These are phyloP conservation scores for Petasospora rhodanensis DNA, from an alignment of 1,139 yeast genomes.

Conservation along the genomic window DNA sequence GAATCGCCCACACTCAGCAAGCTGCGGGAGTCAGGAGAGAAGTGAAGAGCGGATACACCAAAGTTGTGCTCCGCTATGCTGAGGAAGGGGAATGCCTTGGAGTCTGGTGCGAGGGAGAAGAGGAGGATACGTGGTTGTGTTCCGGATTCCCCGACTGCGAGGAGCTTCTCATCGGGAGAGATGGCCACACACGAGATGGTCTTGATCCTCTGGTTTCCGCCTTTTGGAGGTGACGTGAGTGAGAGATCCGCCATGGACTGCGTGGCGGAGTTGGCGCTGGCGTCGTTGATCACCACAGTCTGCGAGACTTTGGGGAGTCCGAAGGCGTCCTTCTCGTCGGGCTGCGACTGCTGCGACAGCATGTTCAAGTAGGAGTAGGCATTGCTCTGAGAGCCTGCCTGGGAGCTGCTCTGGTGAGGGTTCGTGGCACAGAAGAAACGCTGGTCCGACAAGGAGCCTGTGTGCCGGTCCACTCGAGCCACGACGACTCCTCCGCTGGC, in stretches of 20 bases:
- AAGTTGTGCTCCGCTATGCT: conserved; percentile 57
- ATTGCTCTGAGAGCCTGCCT: conserved; percentile 3
- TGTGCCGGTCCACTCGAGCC: conserved; percentile 28
- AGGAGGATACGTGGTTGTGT: conserved; percentile 59
- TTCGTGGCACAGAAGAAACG: conserved; percentile 51
- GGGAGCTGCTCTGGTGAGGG: conserved; percentile 5
- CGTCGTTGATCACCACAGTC: conserved; percentile 10
- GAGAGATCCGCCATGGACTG: conserved; percentile 11
- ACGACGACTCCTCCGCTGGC: conserved; percentile 71
- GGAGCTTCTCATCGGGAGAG: conserved; percentile 45
- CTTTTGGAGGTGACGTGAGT: conserved; percentile 20
- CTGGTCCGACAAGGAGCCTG: conserved; percentile 29
- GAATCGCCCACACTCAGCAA: conserved; percentile 58
- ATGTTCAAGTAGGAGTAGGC: conserved; percentile 15
- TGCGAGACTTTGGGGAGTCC: conserved; percentile 14
- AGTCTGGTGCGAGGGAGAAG: conserved; percentile 52
- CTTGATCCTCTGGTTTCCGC: conserved; percentile 42
- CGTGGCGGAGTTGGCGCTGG: conserved; percentile 5
- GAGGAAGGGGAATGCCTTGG: conserved; percentile 43
- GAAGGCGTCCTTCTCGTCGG: conserved; percentile 9
- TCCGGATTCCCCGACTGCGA: conserved; percentile 68
- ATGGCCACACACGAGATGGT: conserved; percentile 52
- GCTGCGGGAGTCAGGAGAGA: conserved; percentile 51
- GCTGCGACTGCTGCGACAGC: conserved; percentile 8
- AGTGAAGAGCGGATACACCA: conserved; percentile 52